Base-by-base conservation (phyloP, 2,329 filamentous ascomycete genomes). In the Microcera coccophila region DNA sequence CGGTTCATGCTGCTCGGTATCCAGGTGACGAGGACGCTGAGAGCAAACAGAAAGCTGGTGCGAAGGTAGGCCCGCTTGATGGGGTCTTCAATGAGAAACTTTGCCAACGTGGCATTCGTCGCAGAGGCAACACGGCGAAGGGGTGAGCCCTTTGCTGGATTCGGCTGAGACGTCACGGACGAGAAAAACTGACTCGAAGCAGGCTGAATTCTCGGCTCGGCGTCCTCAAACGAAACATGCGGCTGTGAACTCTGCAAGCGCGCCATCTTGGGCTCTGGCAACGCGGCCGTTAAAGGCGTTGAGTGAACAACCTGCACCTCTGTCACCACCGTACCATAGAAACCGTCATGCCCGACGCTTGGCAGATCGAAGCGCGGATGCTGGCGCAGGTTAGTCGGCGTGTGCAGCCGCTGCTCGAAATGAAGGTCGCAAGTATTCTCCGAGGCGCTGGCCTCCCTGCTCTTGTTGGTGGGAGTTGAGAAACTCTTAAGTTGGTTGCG, bases 1-100 rank as follows among this genome's bases (percentile, higher is more conserved):
- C 86, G 75, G 63, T 91, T 91, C 59, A 87, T 74, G 45, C 81
- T 86, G 52, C 82, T 85, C 5, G 78, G 78, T 4, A 77, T 80
- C 78, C 78, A 82, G 3, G 78, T 81, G 32, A 81, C 75, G 24
- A 81, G 65, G 19, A 82, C 76, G 36, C 75, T 79, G 44, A 81
- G 69, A 36, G 77, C 76, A 53, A 81, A 81, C 10, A 82, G 72
- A 55, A 81, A 78, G 19, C 76, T 80, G 7, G 78, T 81, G 12
- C 77, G 72, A 33, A 82, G 67, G 54, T 82, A 81, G 9, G 78
- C 77, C 4, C 79, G 65, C 66, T 82, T 82, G 50, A 82, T 69
- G 1, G 76, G 76, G 59, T 82, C 78, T 51, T 63, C 61, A 28
- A 68, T 53, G 34, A 61, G 53, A 38, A 68, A 68, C 38, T 63